Base-by-base conservation (phyloP, 305 asterid genomes). In the Nicotiana rustica region DNA sequence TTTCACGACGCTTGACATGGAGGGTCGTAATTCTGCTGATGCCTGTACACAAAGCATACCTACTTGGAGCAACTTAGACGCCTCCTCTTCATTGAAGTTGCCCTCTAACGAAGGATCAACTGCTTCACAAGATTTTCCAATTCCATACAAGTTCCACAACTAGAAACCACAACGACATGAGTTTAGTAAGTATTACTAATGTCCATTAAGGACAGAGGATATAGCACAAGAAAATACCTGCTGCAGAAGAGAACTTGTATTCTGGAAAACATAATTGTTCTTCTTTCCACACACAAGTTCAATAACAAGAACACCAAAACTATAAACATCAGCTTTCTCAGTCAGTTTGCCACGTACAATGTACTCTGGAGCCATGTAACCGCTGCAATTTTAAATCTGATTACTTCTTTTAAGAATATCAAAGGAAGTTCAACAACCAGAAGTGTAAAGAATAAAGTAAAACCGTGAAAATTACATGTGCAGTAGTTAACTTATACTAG, bases 281-380 rank as follows among this genome's bases (percentile, higher is more conserved):
- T 83, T 90, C 49, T 21, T 85, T 83, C 94, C 92, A 41, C 84
- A 60, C 3, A 90, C 82, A 10, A 92, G 86, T 86, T 92, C 97
- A 6, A 92, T 83, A 15, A 89, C 86, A 38, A 92, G 82, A 82
- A 92, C 89, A 69, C 95, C 95, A 59, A 89, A 92, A 77, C 97
- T 90, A 60, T 90, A 90, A 17, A 91, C 92, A 82, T 92, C 95
- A 25, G 86, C 95, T 84, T 92, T 92, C 81, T 90, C 93, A 0
- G 95, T 88, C 78, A 92, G 78, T 83, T 83, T 88, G 3, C 97
- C 95, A 21, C 86, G 93, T 49, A 90, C 88, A 1, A 91, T 31
- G 71, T 92, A 92, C 75, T 92, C 97, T 6, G 97, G 95, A n/a
- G 97, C 97, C 92, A 91, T 90, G 77, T 91, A 92, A 38, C 97